Conservation (phyloP, 2,329 filamentous ascomycete genomes). For the Lecanicillium sp. region DNA sequence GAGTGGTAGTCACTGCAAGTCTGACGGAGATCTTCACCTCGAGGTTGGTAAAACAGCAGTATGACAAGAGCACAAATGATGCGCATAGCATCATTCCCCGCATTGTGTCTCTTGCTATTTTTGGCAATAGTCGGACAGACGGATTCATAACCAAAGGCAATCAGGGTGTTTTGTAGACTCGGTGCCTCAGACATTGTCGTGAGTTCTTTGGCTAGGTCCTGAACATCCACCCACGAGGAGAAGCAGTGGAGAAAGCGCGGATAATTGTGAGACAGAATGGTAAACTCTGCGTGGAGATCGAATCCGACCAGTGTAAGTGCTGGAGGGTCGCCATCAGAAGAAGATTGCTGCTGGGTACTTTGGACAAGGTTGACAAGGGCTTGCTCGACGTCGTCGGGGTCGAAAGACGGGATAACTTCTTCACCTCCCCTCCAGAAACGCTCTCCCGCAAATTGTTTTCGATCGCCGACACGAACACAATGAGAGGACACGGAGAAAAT, state of each 20-base stretch:
- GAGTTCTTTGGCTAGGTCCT: conserved; percentile 3
- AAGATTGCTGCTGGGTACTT: background rate
- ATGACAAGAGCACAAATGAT: background rate
- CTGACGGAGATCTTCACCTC: background rate
- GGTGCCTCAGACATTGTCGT: background rate
- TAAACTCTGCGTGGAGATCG: conserved; percentile 6
- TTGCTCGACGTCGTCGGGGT: conserved; percentile 5
- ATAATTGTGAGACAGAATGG: conserved; percentile 3
- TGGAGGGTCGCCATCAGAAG: background rate
- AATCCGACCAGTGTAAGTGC: conserved; percentile 9
- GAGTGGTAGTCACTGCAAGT: background rate
- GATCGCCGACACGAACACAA: background rate
- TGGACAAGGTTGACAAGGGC: conserved; percentile 4
- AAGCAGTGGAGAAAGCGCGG: conserved; percentile 3
- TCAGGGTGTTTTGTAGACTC: conserved; percentile 6
- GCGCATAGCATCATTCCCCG: conserved; percentile 7
- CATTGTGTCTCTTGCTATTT: background rate
- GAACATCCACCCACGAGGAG: conserved; percentile 8
- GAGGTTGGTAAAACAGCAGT: background rate
- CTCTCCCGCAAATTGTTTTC: background rate
- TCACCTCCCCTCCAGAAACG: conserved; percentile 3
- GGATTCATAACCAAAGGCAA: conserved; percentile 5
- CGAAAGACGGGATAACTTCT: background rate
- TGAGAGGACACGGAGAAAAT: conserved; percentile 1
- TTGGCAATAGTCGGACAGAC: background rate